Base-by-base conservation (phyloP, 2,329 filamentous ascomycete genomes). In the Plenodomus biglobosus region DNA sequence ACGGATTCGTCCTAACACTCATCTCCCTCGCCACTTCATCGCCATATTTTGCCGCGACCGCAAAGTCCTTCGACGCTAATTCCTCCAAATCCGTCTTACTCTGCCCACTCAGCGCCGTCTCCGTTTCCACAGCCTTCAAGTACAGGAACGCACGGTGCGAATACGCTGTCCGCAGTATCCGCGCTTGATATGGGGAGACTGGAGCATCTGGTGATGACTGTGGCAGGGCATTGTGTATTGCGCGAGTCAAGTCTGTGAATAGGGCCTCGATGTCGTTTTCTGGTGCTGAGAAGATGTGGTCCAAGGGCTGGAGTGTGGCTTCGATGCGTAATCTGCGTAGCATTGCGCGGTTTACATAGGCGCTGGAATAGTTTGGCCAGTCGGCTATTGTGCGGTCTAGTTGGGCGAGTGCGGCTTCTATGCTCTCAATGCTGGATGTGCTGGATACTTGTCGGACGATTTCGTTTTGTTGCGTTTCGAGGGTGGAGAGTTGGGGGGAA, bases 341-440 rank as follows among this genome's bases (percentile, higher is more conserved):
- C 68, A 92, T 88, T 2, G 85, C 88, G 41, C 87, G 80, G 70
- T 92, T 92, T 66, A 90, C 87, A 48, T 83, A 80, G 5, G 84
- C 86, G 54, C 85, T 88, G 18, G 87, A 86, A 69, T 92, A 92
- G 24, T 74, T 70, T 2, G 87, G 85, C 44, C 83, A 67, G 19
- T 80, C 70, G 2, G 74, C 62, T 35, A 90, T 80, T 24, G 90
- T 75, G 2, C 70, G 64, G 22, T 78, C 76, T 4, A 92, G 73
- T 5, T 74, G 69, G 8, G 21, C 19, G 3, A 66, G 55, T 16
- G 59, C 64, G 11, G 48, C 39, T 4, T 61, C 48, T 30, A 69
- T 58, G 3, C 38, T 42, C 3, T 39, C 1, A 2, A 20, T 19
- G 13, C 52, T 53, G 2, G 62, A 59, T 13, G 37, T 54, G 10